Evolutionary conservation across 805 yeast species (phyloP), one percentile per base, ranked within the genome.

Genomic region (Teunomyces tritomae): DNA sequence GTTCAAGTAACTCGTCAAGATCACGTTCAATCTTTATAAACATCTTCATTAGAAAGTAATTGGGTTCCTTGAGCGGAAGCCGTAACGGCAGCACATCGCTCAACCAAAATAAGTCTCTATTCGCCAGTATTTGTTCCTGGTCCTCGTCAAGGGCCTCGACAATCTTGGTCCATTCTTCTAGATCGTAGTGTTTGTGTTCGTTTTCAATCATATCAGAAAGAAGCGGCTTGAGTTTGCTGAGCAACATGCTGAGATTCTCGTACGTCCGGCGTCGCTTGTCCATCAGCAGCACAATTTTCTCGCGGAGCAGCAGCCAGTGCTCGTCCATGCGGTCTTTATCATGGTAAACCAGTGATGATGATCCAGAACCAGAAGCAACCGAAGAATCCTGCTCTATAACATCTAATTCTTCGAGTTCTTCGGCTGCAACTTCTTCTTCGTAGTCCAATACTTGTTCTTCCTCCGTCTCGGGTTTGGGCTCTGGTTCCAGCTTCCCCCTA

Each of bases 31-130:
- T 49, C 47, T 46, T 51, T 42, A 49, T 45, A 42, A 69, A 58
- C 34, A 67, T 55, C 46, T 76, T 63, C 46, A 72, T 61, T 28
- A 77, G 61, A 30, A 87, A 76, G 56, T 79, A 87, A 48, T 81
- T 79, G 0, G 90, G 82, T 59, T 89, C 90, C 53, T 76, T 77
- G 33, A 85, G 67, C 0, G 94, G 94, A 47, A 77, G 79, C 39
- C 85, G 72, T 36, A 89, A 66, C 0, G 96, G 96, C 1, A 90
- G 83, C 1, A 65, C 57, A 1, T 80, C 81, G 6, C 85, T 74
- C 2, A 88, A 54, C 96, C 96, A 89, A 57, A 71, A 84, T 32
- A 67, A 61, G 1, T 65, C 52, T 37, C 68, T 49, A 7, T 42
- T 47, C 9, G 9, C 16, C 42, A 3, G 39, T 20, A 34, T 6